Percentiles rank a stretch among this genome's conserved stretches.
Conservation (phyloP, 2,329 filamentous ascomycete genomes). For the Venturia carpophila region DNA sequence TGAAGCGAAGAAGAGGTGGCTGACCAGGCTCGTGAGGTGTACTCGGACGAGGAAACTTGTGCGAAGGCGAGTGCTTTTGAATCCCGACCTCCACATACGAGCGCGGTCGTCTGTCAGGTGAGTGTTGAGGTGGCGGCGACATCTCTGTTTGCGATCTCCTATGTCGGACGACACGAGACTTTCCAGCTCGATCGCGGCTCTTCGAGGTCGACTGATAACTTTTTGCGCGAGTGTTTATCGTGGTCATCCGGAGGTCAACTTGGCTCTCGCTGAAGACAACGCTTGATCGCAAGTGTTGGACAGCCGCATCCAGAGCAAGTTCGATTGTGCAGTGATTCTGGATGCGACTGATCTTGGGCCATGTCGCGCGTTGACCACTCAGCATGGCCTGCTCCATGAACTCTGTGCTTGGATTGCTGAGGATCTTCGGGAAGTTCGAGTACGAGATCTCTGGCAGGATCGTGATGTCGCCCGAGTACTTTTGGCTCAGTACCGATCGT, state of each 20-base stretch:
- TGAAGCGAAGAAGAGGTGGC: slow-evolving; percentile 6
- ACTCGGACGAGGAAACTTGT: not conserved
- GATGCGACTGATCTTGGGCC: slow-evolving; percentile 81
- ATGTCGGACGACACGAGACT: not conserved
- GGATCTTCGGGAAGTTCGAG: slow-evolving; percentile 64
- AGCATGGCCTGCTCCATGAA: slow-evolving; percentile 78
- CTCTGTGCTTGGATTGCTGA: slow-evolving; percentile 75
- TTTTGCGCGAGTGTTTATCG: slow-evolving; percentile 12
- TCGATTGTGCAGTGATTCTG: slow-evolving; percentile 85
- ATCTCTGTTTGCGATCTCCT: slow-evolving; percentile 1
- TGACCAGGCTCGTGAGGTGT: slow-evolving; percentile 9
- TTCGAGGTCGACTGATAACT: not conserved
- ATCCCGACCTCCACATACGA: slow-evolving; percentile 3
- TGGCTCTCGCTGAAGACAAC: slow-evolving; percentile 63
- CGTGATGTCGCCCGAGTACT: slow-evolving; percentile 91
- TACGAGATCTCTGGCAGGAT: slow-evolving; percentile 75
- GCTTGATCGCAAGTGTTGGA: slow-evolving; percentile 58
- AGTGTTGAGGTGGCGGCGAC: slow-evolving; percentile 7
- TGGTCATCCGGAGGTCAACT: slow-evolving; percentile 31
- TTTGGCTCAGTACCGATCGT: slow-evolving; percentile 75
- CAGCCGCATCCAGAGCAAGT: slow-evolving; percentile 68
- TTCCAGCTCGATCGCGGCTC: slow-evolving; percentile 8
- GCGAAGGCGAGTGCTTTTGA: slow-evolving; percentile 9
- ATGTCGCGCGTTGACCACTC: slow-evolving; percentile 77
- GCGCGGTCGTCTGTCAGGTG: slow-evolving; percentile 1